A percentile compares a stretch with the other conserved stretches of the same genome.
These are phyloP conservation scores for Kodamaea ohmeri DNA, from an alignment of 1,139 yeast species.

Conservation along the genomic window DNA sequence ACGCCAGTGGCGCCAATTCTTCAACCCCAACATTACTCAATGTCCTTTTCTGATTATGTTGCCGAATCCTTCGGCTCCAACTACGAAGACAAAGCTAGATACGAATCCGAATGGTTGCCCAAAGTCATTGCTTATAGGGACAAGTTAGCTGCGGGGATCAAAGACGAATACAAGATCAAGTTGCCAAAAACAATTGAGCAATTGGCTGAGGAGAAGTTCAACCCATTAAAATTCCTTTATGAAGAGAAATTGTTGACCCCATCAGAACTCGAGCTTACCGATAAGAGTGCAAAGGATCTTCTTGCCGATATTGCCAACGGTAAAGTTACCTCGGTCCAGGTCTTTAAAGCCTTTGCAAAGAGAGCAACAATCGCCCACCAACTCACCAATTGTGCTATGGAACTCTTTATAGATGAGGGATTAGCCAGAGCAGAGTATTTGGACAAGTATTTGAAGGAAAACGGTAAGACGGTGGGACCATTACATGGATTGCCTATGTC, in stretches of 20 bases:
- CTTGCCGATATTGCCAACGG: constrained; percentile 38
- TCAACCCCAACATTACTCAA: not conserved
- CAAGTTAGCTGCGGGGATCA: constrained; percentile 38
- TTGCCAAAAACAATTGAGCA: constrained; percentile 41
- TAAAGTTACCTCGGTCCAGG: constrained; percentile 39
- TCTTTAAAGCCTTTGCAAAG: constrained; percentile 50
- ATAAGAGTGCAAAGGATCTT: constrained; percentile 37
- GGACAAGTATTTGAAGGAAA: constrained; percentile 48
- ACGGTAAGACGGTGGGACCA: constrained; percentile 68
- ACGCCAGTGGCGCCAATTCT: not conserved
- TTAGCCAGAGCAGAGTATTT: constrained; percentile 51
- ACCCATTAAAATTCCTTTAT: constrained; percentile 44
- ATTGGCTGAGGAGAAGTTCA: constrained; percentile 42
- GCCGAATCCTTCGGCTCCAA: constrained; percentile 31
- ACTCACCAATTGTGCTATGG: constrained; percentile 57
- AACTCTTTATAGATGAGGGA: constrained; percentile 56
- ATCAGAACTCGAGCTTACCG: constrained; percentile 48
- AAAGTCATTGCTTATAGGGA: constrained; percentile 49
- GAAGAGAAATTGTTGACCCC: constrained; percentile 42
- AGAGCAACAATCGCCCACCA: constrained; percentile 61
- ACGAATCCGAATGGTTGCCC: constrained; percentile 41
- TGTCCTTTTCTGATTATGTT: constrained; percentile 25
- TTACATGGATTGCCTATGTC: constrained; percentile 80
- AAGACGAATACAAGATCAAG: constrained; percentile 41
- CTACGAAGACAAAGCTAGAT: constrained; percentile 40